Evolutionary conservation across 1,139 yeast species (phyloP).

Genomic region (Magnusiomyces sp.): DNA sequence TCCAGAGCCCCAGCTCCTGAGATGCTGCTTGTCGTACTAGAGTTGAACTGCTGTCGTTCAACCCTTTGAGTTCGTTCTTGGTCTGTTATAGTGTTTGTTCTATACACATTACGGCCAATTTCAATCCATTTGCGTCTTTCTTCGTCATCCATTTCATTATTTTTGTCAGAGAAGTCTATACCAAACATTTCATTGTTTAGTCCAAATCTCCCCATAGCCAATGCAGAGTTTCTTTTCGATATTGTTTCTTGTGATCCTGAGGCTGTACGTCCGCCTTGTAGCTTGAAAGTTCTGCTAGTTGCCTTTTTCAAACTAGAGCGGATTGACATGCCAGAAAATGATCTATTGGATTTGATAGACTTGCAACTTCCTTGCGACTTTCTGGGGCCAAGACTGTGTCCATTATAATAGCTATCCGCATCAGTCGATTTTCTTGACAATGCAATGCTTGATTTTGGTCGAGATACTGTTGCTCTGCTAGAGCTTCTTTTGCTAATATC

Average conservation of each 20-base stretch:
- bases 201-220: too few relatives aligned
- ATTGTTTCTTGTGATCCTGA: neutral
- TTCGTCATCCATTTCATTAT: neutral
- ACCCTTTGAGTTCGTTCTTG: conserved; percentile 65
- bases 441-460: conserved; percentile 5
- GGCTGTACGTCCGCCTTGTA: neutral
- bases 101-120: conserved; percentile 51
- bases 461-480: conserved; percentile 5
- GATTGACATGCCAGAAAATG: conserved; percentile 2
- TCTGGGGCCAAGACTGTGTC: neutral
- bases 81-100: conserved; percentile 66
- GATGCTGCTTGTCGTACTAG: too few relatives aligned
- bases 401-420: too few relatives aligned
- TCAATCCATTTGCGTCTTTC: conserved; percentile 38
- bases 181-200: too few relatives aligned
- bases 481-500: neutral
- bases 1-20: conserved; percentile 50
- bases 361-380: neutral
- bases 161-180: too few relatives aligned
- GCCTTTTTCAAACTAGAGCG: conserved; percentile 1
- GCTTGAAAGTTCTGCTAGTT: conserved; percentile 2
- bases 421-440: too few relatives aligned
- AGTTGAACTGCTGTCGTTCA: conserved; percentile 55
- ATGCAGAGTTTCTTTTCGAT: neutral
- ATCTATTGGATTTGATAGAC: neutral